These are phyloP conservation scores for Malus domestica DNA, from an alignment of 306 rosid genomes.

Conservation along the genomic window DNA sequence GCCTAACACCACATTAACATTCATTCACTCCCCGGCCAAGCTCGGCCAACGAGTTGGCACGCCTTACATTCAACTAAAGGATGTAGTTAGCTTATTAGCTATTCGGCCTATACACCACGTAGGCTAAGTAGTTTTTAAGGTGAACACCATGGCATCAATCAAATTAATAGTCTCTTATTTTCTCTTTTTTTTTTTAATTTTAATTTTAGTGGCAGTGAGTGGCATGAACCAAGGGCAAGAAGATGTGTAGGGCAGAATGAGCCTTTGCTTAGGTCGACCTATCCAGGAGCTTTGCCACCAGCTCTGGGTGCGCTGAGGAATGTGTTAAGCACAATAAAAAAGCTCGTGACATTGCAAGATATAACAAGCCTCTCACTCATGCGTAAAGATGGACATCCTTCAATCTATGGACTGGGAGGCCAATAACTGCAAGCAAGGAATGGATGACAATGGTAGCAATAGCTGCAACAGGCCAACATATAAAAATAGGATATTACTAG, in stretches of 20 bases:
- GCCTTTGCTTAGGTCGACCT: slow-evolving; percentile 54
- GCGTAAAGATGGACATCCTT: slow-evolving; percentile 78
- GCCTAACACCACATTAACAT: too few relatives aligned
- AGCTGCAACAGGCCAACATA: too few relatives aligned
- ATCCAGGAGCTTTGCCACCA: slow-evolving; percentile 68
- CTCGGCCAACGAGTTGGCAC: too few relatives aligned
- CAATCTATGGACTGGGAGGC: slow-evolving; percentile 58
- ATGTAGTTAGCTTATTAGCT: too few relatives aligned
- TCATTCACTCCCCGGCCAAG: too few relatives aligned
- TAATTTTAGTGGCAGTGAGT: slow-evolving; percentile 48
- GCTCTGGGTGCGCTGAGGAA: slow-evolving; percentile 52
- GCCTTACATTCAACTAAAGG: too few relatives aligned
- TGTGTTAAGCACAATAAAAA: slow-evolving; percentile 41
- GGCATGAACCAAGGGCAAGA: slow-evolving; percentile 67
- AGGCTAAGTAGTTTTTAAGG: too few relatives aligned
- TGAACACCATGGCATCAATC: not conserved
- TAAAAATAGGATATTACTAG: too few relatives aligned
- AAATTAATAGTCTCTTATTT: not conserved
- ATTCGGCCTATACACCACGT: too few relatives aligned
- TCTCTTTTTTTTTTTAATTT: not conserved
- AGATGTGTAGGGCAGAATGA: slow-evolving; percentile 45
- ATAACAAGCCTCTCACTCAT: too few relatives aligned
- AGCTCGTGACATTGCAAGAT: slow-evolving; percentile 31
- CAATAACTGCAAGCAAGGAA: too few relatives aligned
- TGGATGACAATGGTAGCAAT: too few relatives aligned